Conservation (phyloP, 768 basidiomycete species). For the Tulasnella calospora region DNA sequence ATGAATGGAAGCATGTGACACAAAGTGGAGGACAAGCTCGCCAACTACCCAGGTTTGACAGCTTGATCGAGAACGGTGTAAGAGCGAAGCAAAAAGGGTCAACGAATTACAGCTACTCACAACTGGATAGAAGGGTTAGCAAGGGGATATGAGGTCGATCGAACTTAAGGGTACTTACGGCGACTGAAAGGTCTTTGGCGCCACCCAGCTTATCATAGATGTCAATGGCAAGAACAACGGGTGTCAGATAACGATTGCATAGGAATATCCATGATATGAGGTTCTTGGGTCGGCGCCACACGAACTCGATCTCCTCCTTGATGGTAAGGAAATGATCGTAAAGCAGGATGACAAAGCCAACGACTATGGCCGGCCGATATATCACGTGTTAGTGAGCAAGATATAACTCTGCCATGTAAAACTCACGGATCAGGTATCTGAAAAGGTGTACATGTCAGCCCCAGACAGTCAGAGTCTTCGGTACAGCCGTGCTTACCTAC, state of each 20-base stretch:
- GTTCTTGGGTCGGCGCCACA: constrained; percentile 14
- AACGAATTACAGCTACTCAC: not conserved
- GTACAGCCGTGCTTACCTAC: not conserved
- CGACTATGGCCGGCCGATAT: not conserved
- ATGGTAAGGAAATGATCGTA: constrained; percentile 20
- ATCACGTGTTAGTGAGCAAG: not conserved
- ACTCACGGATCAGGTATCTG: constrained; percentile 12
- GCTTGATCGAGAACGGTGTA: not conserved
- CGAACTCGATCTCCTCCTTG: not conserved
- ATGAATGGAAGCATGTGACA: constrained; percentile 7
- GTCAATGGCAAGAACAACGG: not conserved
- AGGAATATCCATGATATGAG: constrained; percentile 22
- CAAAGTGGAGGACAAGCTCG: not conserved
- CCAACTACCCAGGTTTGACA: constrained; percentile 8
- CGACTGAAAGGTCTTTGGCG: not conserved
- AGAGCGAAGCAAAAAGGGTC: not conserved
- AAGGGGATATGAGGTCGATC: not conserved
- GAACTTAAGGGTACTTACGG: not conserved
- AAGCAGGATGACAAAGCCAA: constrained; percentile 9
- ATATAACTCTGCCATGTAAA: not conserved
- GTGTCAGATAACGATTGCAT: not conserved
- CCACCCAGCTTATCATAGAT: constrained; percentile 18
- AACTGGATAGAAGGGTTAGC: not conserved
- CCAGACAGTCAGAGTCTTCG: not conserved
- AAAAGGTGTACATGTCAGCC: not conserved